phyloP scores from a whole-genome alignment of 768 basidiomycete species.

The Postia placenta region DNA sequence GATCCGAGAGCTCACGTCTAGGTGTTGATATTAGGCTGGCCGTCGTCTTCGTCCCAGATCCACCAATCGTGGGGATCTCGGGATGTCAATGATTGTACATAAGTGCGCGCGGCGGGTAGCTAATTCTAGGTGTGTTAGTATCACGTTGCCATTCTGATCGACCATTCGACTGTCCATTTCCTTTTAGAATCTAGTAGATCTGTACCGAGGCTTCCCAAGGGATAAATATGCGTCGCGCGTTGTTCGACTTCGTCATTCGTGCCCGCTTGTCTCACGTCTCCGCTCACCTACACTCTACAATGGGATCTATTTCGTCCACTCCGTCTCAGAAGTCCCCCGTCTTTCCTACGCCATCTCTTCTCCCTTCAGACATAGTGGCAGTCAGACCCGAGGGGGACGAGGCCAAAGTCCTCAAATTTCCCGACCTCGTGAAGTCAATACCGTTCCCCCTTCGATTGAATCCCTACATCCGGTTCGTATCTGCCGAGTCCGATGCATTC shows the following conservation, averaged over 20 bases:
- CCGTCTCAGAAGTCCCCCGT: not conserved
- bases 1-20: not conserved
- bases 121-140: not conserved
- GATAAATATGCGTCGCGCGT: too few species aligned
- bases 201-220: too few species aligned
- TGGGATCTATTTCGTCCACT: not conserved
- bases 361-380: too few species aligned
- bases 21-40: not conserved
- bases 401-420: constrained; percentile 25
- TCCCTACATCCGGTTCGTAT: constrained; percentile 27
- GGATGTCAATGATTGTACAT: too few species aligned
- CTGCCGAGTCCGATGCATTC: constrained; percentile 33
- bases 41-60: too few species aligned
- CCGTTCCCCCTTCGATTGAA: constrained; percentile 31
- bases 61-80: too few species aligned
- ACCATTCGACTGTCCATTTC: not conserved
- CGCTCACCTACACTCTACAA: not conserved
- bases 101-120: not conserved
- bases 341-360: not conserved
- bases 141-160: not conserved
- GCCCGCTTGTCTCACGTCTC: not conserved
- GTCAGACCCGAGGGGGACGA: constrained; percentile 4
- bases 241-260: not conserved
- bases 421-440: constrained; percentile 36
- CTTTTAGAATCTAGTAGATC: not conserved